Percentiles rank a stretch among this genome's conserved stretches.
Evolutionary conservation across 805 yeast species (phyloP).

Genomic region (Cyberlindnera meyerae): DNA sequence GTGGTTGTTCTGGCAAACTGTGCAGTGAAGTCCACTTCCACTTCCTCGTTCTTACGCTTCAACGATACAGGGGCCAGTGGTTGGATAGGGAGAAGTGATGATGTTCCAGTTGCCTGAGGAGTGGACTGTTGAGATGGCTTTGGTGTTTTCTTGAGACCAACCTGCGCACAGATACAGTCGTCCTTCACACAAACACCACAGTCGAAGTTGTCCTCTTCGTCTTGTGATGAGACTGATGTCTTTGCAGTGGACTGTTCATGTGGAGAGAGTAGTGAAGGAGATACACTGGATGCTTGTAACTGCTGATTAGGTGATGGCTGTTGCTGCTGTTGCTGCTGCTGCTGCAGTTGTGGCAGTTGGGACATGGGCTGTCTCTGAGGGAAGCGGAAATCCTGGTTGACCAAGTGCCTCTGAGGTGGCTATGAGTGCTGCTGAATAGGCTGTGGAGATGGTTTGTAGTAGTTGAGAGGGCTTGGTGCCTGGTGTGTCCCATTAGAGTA

Average conservation of each 20-base stretch:
- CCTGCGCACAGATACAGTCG: slow-evolving; percentile 57
- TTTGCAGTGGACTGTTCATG: slow-evolving; percentile 18
- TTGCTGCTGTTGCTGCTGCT: slow-evolving; percentile 36
- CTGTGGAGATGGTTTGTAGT: slow-evolving; percentile 45
- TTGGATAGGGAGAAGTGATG: slow-evolving; percentile 33
- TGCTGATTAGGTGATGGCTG: slow-evolving; percentile 1
- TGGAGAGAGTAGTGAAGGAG: slow-evolving; percentile 34
- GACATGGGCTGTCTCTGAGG: slow-evolving; percentile 9
- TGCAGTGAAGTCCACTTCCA: slow-evolving; percentile 53
- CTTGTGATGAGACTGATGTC: slow-evolving; percentile 18
- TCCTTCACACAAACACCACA: slow-evolving; percentile 70
- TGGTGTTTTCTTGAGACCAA: slow-evolving; percentile 23
- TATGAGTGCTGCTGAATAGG: slow-evolving; percentile 1
- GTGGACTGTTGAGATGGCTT: background rate
- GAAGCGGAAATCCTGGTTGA: slow-evolving; percentile 8
- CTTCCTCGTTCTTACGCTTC: slow-evolving; percentile 30
- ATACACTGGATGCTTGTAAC: slow-evolving; percentile 32
- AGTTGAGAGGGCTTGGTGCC: slow-evolving; percentile 30
- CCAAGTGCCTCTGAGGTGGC: background rate
- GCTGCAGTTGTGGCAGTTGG: slow-evolving; percentile 35
- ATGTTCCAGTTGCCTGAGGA: slow-evolving; percentile 11
- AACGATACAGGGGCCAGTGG: slow-evolving; percentile 63
- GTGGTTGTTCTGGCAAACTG: slow-evolving; percentile 29
- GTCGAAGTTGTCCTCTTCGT: slow-evolving; percentile 27
- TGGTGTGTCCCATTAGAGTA: slow-evolving; percentile 23